phyloP scores from a whole-genome alignment of 352 stramenopile species.

The Pythium dissotocum region DNA sequence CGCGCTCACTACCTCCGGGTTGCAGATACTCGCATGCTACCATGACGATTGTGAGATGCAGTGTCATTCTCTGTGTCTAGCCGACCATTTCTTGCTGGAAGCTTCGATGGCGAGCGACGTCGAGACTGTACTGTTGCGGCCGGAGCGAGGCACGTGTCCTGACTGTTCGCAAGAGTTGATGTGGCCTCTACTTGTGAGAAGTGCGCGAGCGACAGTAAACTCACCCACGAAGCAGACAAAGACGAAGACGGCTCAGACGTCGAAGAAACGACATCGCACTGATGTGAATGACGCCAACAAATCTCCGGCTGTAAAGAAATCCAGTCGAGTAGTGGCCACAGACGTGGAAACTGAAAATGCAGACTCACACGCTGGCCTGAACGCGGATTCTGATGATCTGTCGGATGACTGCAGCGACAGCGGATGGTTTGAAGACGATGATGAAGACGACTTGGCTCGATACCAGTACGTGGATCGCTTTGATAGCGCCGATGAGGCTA shows the following conservation, averaged over 20 bases:
- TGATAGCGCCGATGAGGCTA: neutral
- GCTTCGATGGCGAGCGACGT: conserved; percentile 18
- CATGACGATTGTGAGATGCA: conserved; percentile 40
- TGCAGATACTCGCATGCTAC: conserved; percentile 42
- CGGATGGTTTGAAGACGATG: conserved; percentile 21
- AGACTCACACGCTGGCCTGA: neutral
- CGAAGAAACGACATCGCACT: conserved; percentile 7
- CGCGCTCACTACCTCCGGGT: conserved; percentile 12
- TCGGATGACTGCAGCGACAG: neutral
- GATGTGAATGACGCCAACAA: neutral
- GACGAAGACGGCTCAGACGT: neutral
- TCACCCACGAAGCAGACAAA: neutral
- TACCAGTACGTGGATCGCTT: conserved; percentile 1
- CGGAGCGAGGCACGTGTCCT: conserved; percentile 42
- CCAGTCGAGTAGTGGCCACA: neutral
- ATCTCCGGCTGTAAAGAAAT: neutral
- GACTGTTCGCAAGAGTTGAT: conserved; percentile 40
- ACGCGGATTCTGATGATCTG: neutral
- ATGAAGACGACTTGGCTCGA: neutral
- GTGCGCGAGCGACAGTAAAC: neutral
- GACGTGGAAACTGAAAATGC: neutral
- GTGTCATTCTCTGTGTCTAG: conserved; percentile 49
- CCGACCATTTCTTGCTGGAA: conserved; percentile 52
- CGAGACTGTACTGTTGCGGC: conserved; percentile 11
- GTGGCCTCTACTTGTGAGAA: conserved; percentile 41